Percentiles rank a stretch among this genome's conserved stretches.
Conservation (phyloP, 1,139 yeast species). For the Scheffersomyces titani region DNA sequence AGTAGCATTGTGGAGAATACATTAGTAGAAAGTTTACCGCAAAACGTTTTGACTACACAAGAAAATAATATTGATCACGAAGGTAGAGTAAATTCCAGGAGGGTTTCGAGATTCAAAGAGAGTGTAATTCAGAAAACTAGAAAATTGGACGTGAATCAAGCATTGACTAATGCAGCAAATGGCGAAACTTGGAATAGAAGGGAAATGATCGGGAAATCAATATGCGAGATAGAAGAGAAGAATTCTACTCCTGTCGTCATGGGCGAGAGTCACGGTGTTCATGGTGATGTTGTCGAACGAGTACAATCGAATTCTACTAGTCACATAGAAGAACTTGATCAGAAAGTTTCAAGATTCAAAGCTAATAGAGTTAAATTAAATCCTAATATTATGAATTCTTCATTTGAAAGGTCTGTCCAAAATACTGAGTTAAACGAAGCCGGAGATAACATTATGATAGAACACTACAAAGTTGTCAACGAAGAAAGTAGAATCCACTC, state of each 20-base stretch:
- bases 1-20: too few relatives aligned
- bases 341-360: conserved; percentile 12
- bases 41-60: not conserved
- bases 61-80: conserved; percentile 10
- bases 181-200: not conserved
- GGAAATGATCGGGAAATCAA: not conserved
- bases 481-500: conserved; percentile 8
- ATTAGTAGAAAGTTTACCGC: conserved; percentile 9
- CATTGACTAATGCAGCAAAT: not conserved
- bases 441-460: not conserved
- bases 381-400: not conserved
- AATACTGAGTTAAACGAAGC: not conserved
- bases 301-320: not conserved
- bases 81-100: not conserved
- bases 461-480: not conserved
- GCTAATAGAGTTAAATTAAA: conserved; percentile 7
- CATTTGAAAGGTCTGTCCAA: not conserved
- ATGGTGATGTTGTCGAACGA: conserved; percentile 11
- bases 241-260: not conserved
- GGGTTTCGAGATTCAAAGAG: conserved; percentile 8
- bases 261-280: conserved; percentile 1
- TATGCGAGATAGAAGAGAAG: not conserved
- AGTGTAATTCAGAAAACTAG: conserved; percentile 1
- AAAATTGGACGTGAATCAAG: not conserved
- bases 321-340: not conserved